These are phyloP conservation scores for Mentha longifolia DNA, from an alignment of 257 asterid genomes.

Conservation along the genomic window DNA sequence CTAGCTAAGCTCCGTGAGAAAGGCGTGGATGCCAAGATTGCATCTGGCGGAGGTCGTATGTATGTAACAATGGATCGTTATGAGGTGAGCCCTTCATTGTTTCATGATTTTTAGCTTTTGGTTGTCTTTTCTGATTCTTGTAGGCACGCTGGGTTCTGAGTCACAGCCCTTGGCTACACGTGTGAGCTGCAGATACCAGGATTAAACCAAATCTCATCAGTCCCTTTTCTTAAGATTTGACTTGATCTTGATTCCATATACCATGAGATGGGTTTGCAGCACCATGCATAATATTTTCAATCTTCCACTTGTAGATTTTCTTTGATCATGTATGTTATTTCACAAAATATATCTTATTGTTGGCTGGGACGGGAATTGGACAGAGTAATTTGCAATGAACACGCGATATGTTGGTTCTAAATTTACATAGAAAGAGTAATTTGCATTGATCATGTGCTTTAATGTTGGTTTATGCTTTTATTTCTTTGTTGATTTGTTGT, in stretches of 20 bases:
- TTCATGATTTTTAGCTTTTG: not conserved
- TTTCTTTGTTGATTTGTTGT: no score
- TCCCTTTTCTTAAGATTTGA: no score
- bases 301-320: not conserved
- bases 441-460: no score
- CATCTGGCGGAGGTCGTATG: constrained; percentile 99
- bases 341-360: not conserved
- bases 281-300: not conserved
- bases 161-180: not conserved
- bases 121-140: not conserved
- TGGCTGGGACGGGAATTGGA: not conserved
- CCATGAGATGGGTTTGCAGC: not conserved
- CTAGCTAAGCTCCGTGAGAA: constrained; percentile 72
- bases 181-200: no score
- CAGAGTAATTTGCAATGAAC: not conserved
- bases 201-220: no score
- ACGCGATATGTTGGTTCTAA: not conserved
- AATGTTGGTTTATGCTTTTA: not conserved
- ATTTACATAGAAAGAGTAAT: no score
- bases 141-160: not conserved
- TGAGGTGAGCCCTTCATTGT: constrained; percentile 51
- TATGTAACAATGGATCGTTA: constrained; percentile 96
- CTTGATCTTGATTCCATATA: not conserved
- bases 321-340: no score
- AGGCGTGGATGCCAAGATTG: constrained; percentile 87